Evolutionary conservation across 2,329 filamentous ascomycete species (phyloP).

Genomic region (Didymella exigua): DNA sequence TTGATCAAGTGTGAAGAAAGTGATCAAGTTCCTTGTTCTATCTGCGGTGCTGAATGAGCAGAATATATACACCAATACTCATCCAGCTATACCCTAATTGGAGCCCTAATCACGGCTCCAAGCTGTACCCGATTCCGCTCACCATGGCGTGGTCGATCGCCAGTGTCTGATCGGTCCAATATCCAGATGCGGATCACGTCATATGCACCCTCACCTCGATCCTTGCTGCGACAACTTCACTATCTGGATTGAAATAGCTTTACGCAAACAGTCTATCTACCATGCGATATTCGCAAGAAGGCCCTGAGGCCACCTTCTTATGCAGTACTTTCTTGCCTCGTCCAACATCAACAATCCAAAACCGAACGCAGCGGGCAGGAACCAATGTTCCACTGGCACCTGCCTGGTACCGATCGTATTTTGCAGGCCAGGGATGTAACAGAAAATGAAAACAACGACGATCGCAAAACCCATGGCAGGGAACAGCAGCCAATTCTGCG

Average conservation of each 20-base stretch:
- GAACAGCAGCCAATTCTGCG: conserved; percentile 72
- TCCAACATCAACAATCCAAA: conserved; percentile 68
- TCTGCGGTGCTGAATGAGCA: too few species aligned
- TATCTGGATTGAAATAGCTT: neutral
- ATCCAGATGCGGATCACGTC: too few species aligned
- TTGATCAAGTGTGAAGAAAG: too few species aligned
- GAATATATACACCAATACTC: too few species aligned
- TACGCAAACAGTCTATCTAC: conserved; percentile 48
- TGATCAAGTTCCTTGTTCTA: too few species aligned
- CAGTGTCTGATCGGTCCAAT: too few species aligned
- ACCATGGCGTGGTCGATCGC: too few species aligned
- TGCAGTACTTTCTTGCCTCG: conserved; percentile 67
- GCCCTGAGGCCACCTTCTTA: conserved; percentile 65
- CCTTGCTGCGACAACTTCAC: too few species aligned
- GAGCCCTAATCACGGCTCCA: too few species aligned
- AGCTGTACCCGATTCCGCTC: too few species aligned
- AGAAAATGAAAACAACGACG: conserved; percentile 68
- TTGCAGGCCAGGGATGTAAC: conserved; percentile 71
- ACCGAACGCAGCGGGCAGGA: conserved; percentile 76
- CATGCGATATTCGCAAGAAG: conserved; percentile 67
- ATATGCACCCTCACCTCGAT: too few species aligned
- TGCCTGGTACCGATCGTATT: conserved; percentile 63
- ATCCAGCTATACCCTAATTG: too few species aligned
- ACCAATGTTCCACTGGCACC: conserved; percentile 76
- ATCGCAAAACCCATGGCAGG: conserved; percentile 73